Evolutionary conservation across 768 basidiomycete species (phyloP).

Genomic region (Rubroboletus pulcherrimus): DNA sequence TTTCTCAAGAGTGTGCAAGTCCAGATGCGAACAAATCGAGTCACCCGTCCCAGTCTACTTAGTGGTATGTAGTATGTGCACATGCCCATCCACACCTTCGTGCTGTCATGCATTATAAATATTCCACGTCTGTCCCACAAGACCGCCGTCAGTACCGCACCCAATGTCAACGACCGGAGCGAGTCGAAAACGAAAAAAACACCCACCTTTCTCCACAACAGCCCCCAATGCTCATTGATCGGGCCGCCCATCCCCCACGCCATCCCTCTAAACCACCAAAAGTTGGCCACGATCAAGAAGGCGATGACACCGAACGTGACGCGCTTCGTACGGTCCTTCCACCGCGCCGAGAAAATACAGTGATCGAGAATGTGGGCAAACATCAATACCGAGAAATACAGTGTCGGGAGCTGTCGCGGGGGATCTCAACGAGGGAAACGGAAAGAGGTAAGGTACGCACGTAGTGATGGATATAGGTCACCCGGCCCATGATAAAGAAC

Average conservation of each 20-base stretch:
- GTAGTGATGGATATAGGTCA: conserved; percentile 95
- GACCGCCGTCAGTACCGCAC: conserved; percentile 3
- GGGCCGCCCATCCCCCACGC: conserved; percentile 94
- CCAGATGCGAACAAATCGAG: neutral
- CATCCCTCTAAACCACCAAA: conserved; percentile 93
- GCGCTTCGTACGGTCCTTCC: conserved; percentile 60
- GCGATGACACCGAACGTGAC: conserved; percentile 67
- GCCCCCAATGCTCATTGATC: conserved; percentile 71
- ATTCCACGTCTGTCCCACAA: conserved; percentile 25
- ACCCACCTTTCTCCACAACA: conserved; percentile 69
- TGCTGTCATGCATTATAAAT: conserved; percentile 3
- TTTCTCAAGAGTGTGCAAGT: neutral
- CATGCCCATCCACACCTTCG: neutral
- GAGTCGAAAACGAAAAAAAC: neutral
- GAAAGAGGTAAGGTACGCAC: conserved; percentile 42
- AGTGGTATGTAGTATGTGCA: neutral
- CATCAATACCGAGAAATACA: conserved; percentile 97
- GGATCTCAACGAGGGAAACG: neutral
- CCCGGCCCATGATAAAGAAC: conserved; percentile 97
- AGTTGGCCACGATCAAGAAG: conserved; percentile 61
- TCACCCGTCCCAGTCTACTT: neutral
- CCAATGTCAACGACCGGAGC: neutral
- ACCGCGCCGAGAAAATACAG: conserved; percentile 78
- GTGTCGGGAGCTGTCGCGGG: conserved; percentile 70
- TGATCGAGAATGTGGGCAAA: conserved; percentile 88